Evolutionary conservation across 2,329 filamentous ascomycete species (phyloP), one percentile per base, ranked within the genome.

Genomic region (Pseudophaeomoniella oleicola): DNA sequence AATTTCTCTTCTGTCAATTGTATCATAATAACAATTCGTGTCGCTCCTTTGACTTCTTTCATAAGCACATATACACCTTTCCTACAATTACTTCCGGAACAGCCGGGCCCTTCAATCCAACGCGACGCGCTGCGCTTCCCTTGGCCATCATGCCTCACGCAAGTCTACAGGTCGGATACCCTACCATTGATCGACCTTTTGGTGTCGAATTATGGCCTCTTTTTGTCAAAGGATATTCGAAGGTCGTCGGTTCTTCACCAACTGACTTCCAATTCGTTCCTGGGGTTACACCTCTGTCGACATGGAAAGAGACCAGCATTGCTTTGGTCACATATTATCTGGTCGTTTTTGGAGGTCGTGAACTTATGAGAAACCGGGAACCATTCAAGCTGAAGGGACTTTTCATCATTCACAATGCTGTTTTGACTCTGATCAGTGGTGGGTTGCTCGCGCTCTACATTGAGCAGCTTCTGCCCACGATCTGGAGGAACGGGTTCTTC

Each of bases 321-420:
- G 80, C 86, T 57, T 78, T 94, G 50, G 65, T 85, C 54, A 65
- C 82, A 57, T 98, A 96, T 78, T 96, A 96, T 62, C 64, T 81
- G 48, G 68, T 94, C 64, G 90, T 96, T 53, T 92, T 96, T 48
- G 87, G 87, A 45, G 90, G 88, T 41, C 75, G 88, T 46, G 84
- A 92, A 63, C 57, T 86, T 50, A 96, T 98, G 90, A 83, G 84
- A 63, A 79, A 81, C 53, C 75, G 84, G 44, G 71, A 79, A 55
- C 71, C 88, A 15, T 80, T 90, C 66, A 83, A 92, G 71, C 74
- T 96, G 54, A 90, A 84, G 68, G 67, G 72, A 12, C 67, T 90
- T 40, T 96, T 96, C 71, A 82, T 94, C 66, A 72, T 94, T 56
- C 88, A 98, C 75, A 98, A 98, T 72, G 80, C 96, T 53, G 78